A percentile compares a stretch with the other conserved stretches of the same genome.
Conservation (phyloP, 2,329 filamentous ascomycete genomes). For the Alternaria metachromatica region DNA sequence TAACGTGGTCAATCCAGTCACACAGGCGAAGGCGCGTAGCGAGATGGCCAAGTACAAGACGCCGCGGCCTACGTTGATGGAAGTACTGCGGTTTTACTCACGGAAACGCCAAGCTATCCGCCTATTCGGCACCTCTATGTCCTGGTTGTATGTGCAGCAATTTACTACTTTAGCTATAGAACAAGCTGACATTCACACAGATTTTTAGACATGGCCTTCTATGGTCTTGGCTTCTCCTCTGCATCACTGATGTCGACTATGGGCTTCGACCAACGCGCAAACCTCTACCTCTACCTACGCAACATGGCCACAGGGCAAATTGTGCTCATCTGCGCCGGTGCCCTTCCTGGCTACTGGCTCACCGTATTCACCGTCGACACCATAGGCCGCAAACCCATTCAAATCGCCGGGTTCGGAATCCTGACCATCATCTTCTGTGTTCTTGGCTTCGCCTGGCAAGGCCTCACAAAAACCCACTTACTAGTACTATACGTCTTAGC, state of each 20-base stretch:
- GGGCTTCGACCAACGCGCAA: constrained; percentile 69
- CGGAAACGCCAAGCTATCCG: constrained; percentile 74
- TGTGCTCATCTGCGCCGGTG: constrained; percentile 78
- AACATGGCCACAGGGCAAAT: constrained; percentile 80
- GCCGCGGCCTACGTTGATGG: constrained; percentile 48
- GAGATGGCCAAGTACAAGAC: constrained; percentile 46
- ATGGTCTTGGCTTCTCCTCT: constrained; percentile 74
- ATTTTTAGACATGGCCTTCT: constrained; percentile 67
- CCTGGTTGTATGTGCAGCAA: constrained; percentile 67
- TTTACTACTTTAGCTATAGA: not conserved
- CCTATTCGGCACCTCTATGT: constrained; percentile 77
- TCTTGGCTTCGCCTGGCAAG: constrained; percentile 57
- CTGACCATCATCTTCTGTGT: constrained; percentile 58
- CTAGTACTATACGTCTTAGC: constrained; percentile 56
- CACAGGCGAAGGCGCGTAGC: constrained; percentile 63
- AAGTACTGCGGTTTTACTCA: constrained; percentile 74
- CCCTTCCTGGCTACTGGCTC: constrained; percentile 83
- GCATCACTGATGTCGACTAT: constrained; percentile 73
- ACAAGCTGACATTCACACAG: constrained; percentile 8
- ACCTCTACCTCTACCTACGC: constrained; percentile 73
- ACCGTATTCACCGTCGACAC: constrained; percentile 77
- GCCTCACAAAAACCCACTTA: constrained; percentile 51
- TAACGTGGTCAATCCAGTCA: constrained; percentile 69
- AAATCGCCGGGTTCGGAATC: constrained; percentile 62
- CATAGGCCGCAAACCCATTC: constrained; percentile 78